These are phyloP conservation scores for Bolboschoenoplectus hybrid DNA, from an alignment of 202 grass and related monocot genomes.

Conservation along the genomic window DNA sequence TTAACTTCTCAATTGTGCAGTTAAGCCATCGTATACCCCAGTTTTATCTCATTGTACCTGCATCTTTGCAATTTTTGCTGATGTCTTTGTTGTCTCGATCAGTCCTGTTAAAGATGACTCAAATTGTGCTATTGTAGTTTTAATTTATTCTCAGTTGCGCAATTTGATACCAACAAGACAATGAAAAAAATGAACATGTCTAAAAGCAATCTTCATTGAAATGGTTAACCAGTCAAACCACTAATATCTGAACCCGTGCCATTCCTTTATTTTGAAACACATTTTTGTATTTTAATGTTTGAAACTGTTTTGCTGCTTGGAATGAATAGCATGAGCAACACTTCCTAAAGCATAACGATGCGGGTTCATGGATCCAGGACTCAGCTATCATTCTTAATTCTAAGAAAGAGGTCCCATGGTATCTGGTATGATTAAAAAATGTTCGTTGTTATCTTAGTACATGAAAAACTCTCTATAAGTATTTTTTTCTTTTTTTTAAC, in stretches of 20 bases:
- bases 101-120: not conserved
- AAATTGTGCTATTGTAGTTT: not conserved
- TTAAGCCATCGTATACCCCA: not conserved
- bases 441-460: not conserved
- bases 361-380: conserved; percentile 97
- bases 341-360: conserved; percentile 96
- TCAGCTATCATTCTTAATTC: conserved; percentile 79
- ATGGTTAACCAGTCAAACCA: not conserved
- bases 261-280: not conserved
- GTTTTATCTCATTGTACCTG: not conserved
- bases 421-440: conserved; percentile 59
- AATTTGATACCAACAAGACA: conserved; percentile 14
- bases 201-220: conserved; percentile 14
- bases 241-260: not conserved
- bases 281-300: conserved; percentile 28
- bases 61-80: conserved; percentile 13
- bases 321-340: conserved; percentile 86
- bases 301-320: conserved; percentile 30
- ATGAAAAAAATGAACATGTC: conserved; percentile 10
- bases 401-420: conserved; percentile 95
- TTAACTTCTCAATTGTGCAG: not conserved
- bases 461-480: not conserved
- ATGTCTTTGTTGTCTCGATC: not conserved
- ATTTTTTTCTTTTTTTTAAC: not conserved
- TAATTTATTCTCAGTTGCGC: conserved; percentile 10